Base-by-base conservation (phyloP, 805 yeast species). In the Zygosaccharomyces rouxii region DNA sequence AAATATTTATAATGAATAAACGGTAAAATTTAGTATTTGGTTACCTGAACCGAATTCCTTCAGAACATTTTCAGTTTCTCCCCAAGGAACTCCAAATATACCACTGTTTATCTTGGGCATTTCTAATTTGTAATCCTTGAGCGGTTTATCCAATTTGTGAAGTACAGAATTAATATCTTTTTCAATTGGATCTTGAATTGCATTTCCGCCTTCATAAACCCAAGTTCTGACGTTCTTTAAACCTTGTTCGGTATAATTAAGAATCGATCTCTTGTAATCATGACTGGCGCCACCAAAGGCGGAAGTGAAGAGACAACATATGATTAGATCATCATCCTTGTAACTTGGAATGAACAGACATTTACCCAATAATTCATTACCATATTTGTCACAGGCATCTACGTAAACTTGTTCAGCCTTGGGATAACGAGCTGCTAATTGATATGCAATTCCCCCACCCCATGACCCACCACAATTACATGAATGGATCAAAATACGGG, bases 101-200 rank as follows among this genome's bases (percentile, higher is more conserved):
- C 95, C 95, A 26, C 92, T 77, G 57, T 88, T 88, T 55, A 88
- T 87, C 63, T 76, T 75, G 19, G 96, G 95, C 84, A 88, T 78
- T 53, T 74, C 74, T 2, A 86, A 35, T 22, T 49, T 41, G 42
- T 53, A 55, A 0, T 49, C 51, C 6, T 30, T 35, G n/a, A 62
- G 33, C 3, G 47, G 50, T 5, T 33, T 25, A 26, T 21, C 42
- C 21, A 42, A 18, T 44, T 39, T 33, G 19, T 21, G 5, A 51
- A 9, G 50, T 52, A n/a, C 14, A 7, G 29, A 9, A 4, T 49
- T 38, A n/a, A 39, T 37, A 7, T 46, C 42, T 7, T 38, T 31
- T 5, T 23, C 41, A 6, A 44, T 43, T 4, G 45, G 14, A 5
- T 44, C 43, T 9, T 58, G 54, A 18, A 29, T 38, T 14, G 9